Evolutionary conservation across 768 basidiomycete genomes (phyloP).

Genomic region (Cystobasidiopsis lactophilus): DNA sequence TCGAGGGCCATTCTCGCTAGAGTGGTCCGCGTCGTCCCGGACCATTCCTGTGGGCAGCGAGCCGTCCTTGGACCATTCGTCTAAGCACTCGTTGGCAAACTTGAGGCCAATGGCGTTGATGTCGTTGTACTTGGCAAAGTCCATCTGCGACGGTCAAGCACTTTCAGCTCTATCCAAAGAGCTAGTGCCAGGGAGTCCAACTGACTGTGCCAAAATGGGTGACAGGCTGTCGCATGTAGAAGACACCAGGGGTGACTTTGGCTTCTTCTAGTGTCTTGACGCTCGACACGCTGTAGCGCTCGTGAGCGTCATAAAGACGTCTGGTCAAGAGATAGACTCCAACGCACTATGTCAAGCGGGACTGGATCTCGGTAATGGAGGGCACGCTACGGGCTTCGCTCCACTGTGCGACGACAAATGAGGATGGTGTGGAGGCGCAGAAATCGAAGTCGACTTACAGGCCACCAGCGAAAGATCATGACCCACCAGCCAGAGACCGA

Average conservation of each 20-base stretch:
- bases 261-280: conserved; percentile 87
- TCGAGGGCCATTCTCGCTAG: not conserved
- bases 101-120: conserved; percentile 60
- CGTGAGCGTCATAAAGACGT: not conserved
- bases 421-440: no score
- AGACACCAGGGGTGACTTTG: conserved; percentile 65
- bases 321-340: not conserved
- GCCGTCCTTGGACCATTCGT: conserved; percentile 61
- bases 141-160: conserved; percentile 9
- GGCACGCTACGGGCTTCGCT: conserved; percentile 46
- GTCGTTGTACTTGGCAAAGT: conserved; percentile 38
- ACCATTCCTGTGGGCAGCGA: conserved; percentile 53
- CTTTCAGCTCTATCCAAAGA: not conserved
- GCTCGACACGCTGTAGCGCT: conserved; percentile 64
- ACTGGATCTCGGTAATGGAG: conserved; percentile 79
- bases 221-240: conserved; percentile 89
- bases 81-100: conserved; percentile 46
- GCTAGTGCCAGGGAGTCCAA: conserved; percentile 30
- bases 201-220: conserved; percentile 87
- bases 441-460: conserved; percentile 19
- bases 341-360: conserved; percentile 78
- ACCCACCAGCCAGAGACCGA: conserved; percentile 93
- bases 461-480: conserved; percentile 76
- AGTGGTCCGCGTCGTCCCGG: conserved; percentile 28
- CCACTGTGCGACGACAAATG: conserved; percentile 35